Evolutionary conservation across 2,329 filamentous ascomycete genomes (phyloP), one percentile per base, ranked within the genome.

Genomic region (Pseudonectria foliicola): DNA sequence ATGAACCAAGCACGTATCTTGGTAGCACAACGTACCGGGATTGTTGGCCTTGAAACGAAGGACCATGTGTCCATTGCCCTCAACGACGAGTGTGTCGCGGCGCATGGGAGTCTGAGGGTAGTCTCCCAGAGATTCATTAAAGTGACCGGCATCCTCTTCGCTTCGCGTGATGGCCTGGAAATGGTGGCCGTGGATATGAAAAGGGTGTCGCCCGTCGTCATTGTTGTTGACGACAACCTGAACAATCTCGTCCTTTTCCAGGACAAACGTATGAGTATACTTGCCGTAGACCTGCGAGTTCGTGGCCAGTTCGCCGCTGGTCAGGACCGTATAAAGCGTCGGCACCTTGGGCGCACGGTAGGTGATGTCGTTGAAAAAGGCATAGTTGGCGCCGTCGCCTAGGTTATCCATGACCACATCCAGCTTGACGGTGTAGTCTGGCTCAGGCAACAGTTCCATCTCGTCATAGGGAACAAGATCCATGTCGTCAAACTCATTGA

Each of bases 161-260:
- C 72, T 75, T 16, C 82, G 77, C 43, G 73, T 67, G 25, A 86
- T 55, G 4, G 80, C 67, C 57, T 85, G 83, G 62, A 88, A 87
- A 45, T 74, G 66, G 56, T 87, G 82, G 0, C 84, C 84, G 62
- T 92, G 88, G 1, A 93, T 56, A 49, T 85, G 83, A 65, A 89
- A 88, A 4, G 77, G 86, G 49, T 88, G 83, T 7, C 77, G 79
- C 27, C 85, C 65, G 40, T 70, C 55, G 48, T 90, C 85, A 29
- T 77, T 68, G 52, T 88, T 90, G 65, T 88, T 85, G n/a, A 90
- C 64, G 13, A 87, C 61, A 33, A 90, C 71, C 53, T 89, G 78
- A 18, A 89, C 74, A n/a, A 85, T 67, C 40, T 80, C 67, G 37
- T 73, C 74, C 42, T 80, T 73, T 18, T 78, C 66, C 10, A 93